These are phyloP conservation scores for Pulicaria dysenterica DNA, from an alignment of 129 eudicot species.

Conservation along the genomic window DNA sequence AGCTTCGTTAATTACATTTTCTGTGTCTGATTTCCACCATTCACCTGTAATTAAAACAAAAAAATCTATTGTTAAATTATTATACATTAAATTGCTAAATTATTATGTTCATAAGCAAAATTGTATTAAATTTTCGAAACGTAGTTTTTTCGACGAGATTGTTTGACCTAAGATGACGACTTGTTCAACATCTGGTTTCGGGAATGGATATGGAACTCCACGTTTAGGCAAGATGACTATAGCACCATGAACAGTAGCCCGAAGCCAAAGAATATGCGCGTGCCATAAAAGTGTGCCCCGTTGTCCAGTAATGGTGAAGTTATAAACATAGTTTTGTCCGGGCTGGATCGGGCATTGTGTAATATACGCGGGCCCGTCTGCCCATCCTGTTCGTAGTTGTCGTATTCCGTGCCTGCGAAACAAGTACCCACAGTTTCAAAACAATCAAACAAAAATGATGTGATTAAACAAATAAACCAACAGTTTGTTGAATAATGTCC, in stretches of 20 bases:
- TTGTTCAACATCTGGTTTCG: slow-evolving; percentile 67
- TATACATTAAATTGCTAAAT: background rate
- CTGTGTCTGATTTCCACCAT: slow-evolving; percentile 92
- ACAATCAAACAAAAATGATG: background rate
- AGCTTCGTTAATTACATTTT: slow-evolving; percentile 72
- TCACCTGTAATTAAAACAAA: slow-evolving; percentile 47
- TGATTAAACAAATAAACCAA: background rate
- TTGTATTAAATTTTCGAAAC: too few relatives aligned
- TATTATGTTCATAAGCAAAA: too few relatives aligned
- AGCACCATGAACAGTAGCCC: slow-evolving; percentile 85
- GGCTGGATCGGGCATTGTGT: slow-evolving; percentile 85
- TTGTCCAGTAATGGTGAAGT: slow-evolving; percentile 78
- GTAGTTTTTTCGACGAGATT: background rate
- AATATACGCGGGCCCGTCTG: slow-evolving; percentile 87
- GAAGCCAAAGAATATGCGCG: slow-evolving; percentile 82
- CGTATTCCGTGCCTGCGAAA: slow-evolving; percentile 75
- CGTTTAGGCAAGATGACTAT: slow-evolving; percentile 65
- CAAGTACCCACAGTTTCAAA: background rate
- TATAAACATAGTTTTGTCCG: slow-evolving; percentile 68
- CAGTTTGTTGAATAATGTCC: too few relatives aligned
- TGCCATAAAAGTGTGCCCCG: slow-evolving; percentile 87
- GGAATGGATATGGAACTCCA: slow-evolving; percentile 85
- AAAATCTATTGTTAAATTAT: background rate
- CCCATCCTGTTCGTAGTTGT: slow-evolving; percentile 86
- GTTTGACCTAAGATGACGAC: slow-evolving; percentile 67